Conservation (phyloP, 2,329 filamentous ascomycete genomes). For the Paramyrothecium sp. region DNA sequence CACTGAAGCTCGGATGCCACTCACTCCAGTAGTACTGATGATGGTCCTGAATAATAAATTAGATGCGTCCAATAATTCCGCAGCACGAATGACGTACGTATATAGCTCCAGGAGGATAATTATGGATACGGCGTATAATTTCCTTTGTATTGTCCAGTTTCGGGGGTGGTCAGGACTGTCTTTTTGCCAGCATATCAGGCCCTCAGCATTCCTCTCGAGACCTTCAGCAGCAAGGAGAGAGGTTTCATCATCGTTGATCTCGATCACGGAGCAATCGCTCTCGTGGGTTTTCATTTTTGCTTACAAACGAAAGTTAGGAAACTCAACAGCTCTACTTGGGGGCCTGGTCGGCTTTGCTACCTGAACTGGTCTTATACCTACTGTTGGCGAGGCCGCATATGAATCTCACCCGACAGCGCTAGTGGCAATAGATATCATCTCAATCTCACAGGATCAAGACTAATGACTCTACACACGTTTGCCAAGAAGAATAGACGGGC, state of each 20-base stretch:
- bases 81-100: not conserved
- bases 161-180: not conserved
- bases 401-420: no score
- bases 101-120: not conserved
- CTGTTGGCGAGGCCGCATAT: no score
- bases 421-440: no score
- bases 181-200: not conserved
- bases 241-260: not conserved
- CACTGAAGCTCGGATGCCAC: not conserved
- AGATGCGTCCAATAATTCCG: not conserved
- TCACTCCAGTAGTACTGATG: not conserved
- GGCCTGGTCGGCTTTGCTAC: no score
- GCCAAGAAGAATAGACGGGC: no score
- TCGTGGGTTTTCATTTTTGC: not conserved
- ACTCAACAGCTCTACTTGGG: no score
- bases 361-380: no score
- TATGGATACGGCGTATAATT: not conserved
- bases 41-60: not conserved
- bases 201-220: not conserved
- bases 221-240: not conserved
- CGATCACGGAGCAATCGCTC: not conserved
- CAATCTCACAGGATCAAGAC: no score
- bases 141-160: not conserved
- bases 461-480: no score
- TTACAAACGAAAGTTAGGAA: not conserved